Evolutionary conservation across 2,329 filamentous ascomycete genomes (phyloP).

Genomic region (Zalaria obscura): DNA sequence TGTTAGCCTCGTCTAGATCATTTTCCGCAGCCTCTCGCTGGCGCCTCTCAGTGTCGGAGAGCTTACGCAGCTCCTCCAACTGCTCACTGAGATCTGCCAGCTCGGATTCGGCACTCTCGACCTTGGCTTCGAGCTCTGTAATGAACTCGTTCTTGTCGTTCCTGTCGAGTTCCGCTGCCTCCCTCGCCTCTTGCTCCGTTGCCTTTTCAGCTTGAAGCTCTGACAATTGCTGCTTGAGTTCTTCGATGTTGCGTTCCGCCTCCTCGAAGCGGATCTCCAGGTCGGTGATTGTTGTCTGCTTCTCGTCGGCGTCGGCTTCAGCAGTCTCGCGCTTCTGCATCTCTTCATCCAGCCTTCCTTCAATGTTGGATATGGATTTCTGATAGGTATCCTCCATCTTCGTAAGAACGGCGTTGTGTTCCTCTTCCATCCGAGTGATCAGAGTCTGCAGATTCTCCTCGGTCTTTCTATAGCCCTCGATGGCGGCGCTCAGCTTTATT

Average conservation of each 20-base stretch:
- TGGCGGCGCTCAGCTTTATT: constrained; percentile 21
- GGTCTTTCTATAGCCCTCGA: constrained; percentile 25
- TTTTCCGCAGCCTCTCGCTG: constrained; percentile 30
- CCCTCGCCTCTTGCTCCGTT: constrained; percentile 16
- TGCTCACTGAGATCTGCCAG: constrained; percentile 16
- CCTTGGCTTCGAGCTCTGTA: constrained; percentile 21
- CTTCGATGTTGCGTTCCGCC: constrained; percentile 22
- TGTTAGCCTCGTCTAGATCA: constrained; percentile 27
- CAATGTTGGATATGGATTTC: constrained; percentile 19
- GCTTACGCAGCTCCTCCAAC: constrained; percentile 20
- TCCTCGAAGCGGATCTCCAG: constrained; percentile 23
- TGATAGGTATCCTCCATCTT: constrained; percentile 26
- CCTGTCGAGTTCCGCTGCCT: constrained; percentile 22
- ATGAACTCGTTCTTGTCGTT: constrained; percentile 23
- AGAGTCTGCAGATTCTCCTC: constrained; percentile 22
- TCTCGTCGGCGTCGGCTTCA: constrained; percentile 24
- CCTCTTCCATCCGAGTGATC: constrained; percentile 24
- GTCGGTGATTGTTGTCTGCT: constrained; percentile 22
- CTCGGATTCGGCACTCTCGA: constrained; percentile 18
- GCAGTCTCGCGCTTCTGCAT: constrained; percentile 21
- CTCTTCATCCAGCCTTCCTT: constrained; percentile 22
- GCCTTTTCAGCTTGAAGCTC: constrained; percentile 20
- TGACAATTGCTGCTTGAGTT: constrained; percentile 17
- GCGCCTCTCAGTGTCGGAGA: constrained; percentile 24
- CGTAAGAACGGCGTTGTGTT: constrained; percentile 20